Percentiles rank a stretch among this genome's conserved stretches.
Conservation (phyloP, 257 asterid genomes). For the Nicotiana sylvestris region DNA sequence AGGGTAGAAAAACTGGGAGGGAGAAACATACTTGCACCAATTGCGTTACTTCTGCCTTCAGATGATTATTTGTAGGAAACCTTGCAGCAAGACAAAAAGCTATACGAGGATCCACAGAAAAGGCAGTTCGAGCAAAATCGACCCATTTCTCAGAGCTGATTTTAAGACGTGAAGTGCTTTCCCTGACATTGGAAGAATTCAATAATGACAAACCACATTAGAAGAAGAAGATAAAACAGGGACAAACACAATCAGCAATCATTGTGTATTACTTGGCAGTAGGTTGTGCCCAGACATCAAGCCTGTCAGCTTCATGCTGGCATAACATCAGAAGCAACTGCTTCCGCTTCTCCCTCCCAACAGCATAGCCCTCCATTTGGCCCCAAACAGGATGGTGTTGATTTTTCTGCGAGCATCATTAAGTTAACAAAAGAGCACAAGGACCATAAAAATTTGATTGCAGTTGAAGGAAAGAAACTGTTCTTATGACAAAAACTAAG, state of each 20-base stretch:
- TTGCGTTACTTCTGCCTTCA: conserved; percentile 75
- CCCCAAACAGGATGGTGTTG: conserved; percentile 98
- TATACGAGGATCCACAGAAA: conserved; percentile 84
- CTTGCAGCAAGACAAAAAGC: conserved; percentile 83
- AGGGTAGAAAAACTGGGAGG: conserved; percentile 10
- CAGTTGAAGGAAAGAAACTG: conserved; percentile 4
- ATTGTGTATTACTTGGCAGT: conserved; percentile 66
- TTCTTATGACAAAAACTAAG: background rate
- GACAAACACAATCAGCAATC: conserved; percentile 14
- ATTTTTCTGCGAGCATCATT: conserved; percentile 52
- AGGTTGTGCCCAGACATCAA: conserved; percentile 99
- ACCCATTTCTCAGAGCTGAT: conserved; percentile 86
- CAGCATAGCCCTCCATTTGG: conserved; percentile 75
- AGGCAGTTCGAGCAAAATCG: conserved; percentile 81
- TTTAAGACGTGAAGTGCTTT: conserved; percentile 60
- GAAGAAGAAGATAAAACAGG: background rate
- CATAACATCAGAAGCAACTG: conserved; percentile 89
- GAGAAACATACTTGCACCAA: conserved; percentile 73
- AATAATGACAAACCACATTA: conserved; percentile 20
- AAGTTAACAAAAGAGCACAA: conserved; percentile 13
- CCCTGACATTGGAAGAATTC: conserved; percentile 43
- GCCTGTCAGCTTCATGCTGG: conserved; percentile 96
- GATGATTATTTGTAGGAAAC: conserved; percentile 78
- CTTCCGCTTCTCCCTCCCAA: conserved; percentile 86
- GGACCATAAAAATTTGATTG: conserved; percentile 7